phyloP scores from a whole-genome alignment of 148 eudicot species.

The Polygonum aviculare region DNA sequence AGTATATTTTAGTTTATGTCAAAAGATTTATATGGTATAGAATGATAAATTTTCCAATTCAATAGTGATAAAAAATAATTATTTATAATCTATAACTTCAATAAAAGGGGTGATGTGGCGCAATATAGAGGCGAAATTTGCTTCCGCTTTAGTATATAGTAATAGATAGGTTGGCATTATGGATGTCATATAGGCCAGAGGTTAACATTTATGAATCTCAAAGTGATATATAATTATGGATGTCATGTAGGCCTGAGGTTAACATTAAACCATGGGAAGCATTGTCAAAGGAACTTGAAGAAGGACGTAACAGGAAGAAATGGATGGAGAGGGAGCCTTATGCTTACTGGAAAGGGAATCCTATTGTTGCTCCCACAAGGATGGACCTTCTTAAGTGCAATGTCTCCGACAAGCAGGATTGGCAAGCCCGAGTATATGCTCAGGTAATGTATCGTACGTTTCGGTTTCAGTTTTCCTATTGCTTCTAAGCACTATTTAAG shows the following conservation, averaged over 20 bases:
- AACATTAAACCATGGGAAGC: constrained; percentile 67
- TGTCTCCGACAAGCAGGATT: constrained; percentile 56
- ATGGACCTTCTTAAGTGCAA: constrained; percentile 73
- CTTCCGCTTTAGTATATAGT: too few species aligned
- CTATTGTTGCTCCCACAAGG: constrained; percentile 48
- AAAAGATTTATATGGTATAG: too few species aligned
- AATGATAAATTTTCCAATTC: too few species aligned
- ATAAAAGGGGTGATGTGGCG: too few species aligned
- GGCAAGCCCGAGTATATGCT: constrained; percentile 56
- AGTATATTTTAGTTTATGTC: too few species aligned
- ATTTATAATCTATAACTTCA: too few species aligned
- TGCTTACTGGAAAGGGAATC: constrained; percentile 90
- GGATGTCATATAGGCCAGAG: constrained; percentile 44
- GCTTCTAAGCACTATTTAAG: background rate
- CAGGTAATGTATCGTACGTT: constrained; percentile 44
- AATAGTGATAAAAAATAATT: too few species aligned
- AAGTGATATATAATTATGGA: background rate
- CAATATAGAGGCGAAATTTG: too few species aligned
- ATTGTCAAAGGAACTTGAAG: constrained; percentile 45
- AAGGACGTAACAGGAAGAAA: constrained; percentile 45
- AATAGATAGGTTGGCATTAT: too few species aligned
- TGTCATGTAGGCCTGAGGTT: constrained; percentile 48
- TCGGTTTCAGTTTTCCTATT: background rate
- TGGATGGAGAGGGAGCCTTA: constrained; percentile 65
- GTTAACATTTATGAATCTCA: constrained; percentile 21